Percentiles rank a stretch among this genome's conserved stretches.
These are phyloP conservation scores for Lactarius pseudohatsudake DNA, from an alignment of 768 basidiomycete species.

Conservation along the genomic window DNA sequence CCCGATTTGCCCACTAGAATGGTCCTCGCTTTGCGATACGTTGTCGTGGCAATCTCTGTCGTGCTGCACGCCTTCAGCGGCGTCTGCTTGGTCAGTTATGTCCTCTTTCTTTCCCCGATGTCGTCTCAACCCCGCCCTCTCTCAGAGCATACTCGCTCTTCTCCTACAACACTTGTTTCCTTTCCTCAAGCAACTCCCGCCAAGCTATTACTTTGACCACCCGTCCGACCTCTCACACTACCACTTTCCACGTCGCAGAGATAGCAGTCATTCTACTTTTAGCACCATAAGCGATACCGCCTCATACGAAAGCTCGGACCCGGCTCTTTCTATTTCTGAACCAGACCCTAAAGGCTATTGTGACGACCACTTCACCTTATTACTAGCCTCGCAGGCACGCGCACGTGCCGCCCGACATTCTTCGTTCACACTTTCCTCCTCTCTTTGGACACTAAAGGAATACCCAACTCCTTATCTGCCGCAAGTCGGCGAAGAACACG, in stretches of 20 bases:
- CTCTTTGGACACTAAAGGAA: conserved; percentile 19
- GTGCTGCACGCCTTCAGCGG: conserved; percentile 11
- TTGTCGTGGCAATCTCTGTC: conserved; percentile 12
- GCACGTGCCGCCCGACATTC: conserved; percentile 14
- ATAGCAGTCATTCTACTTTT: neutral
- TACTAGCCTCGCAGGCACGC: conserved; percentile 18
- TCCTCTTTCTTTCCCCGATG: neutral
- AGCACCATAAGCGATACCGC: conserved; percentile 5
- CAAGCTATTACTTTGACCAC: conserved; percentile 1
- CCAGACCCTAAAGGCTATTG: neutral
- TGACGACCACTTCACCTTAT: conserved; percentile 1
- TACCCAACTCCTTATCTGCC: conserved; percentile 8
- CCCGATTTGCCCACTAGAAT: neutral
- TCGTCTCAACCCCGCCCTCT: conserved; percentile 1
- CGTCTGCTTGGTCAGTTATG: conserved; percentile 14
- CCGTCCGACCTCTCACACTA: neutral
- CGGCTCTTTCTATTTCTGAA: neutral
- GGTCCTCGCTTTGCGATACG: neutral
- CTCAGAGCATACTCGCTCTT: conserved; percentile 24
- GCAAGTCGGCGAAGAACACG: conserved; percentile 9
- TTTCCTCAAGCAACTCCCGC: conserved; percentile 14
- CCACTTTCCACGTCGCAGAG: neutral
- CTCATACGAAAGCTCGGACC: conserved; percentile 5
- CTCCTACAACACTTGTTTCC: conserved; percentile 16
- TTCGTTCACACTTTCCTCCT: conserved; percentile 5